These are phyloP conservation scores for Ceratocystis variospora DNA, from an alignment of 2,329 filamentous ascomycete species.

Conservation along the genomic window DNA sequence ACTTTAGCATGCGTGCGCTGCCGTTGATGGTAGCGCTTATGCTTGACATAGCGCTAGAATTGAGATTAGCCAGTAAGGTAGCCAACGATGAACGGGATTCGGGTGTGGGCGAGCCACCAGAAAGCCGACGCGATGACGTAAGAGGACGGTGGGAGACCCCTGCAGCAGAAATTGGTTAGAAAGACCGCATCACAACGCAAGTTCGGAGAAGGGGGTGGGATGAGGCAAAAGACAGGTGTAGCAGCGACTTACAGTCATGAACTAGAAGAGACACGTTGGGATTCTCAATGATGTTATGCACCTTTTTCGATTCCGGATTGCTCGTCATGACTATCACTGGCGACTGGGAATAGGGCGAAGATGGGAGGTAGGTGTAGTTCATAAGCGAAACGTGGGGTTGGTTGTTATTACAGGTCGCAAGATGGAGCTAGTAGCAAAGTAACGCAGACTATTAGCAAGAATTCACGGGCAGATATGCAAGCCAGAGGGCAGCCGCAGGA, in stretches of 20 bases:
- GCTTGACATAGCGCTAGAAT: slow-evolving; percentile 71
- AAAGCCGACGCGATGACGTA: slow-evolving; percentile 47
- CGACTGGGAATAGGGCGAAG: slow-evolving; percentile 50
- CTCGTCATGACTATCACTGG: slow-evolving; percentile 95
- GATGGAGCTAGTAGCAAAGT: slow-evolving; percentile 55
- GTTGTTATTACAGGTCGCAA: slow-evolving; percentile 76
- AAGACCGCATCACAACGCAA: neutral
- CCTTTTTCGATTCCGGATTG: slow-evolving; percentile 65
- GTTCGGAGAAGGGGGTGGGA: neutral
- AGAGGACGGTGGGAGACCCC: slow-evolving; percentile 86
- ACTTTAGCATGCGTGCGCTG: slow-evolving; percentile 57
- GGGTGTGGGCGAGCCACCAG: slow-evolving; percentile 48
- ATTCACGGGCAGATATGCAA: neutral
- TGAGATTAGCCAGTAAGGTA: slow-evolving; percentile 74
- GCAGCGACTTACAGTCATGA: slow-evolving; percentile 55
- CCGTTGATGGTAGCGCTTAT: slow-evolving; percentile 93
- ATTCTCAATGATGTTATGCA: slow-evolving; percentile 67
- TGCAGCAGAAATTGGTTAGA: slow-evolving; percentile 22
- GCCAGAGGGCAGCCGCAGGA: slow-evolving; percentile 3
- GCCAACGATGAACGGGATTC: slow-evolving; percentile 62
- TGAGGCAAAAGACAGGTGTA: neutral
- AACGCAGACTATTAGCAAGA: slow-evolving; percentile 6
- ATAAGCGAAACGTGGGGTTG: slow-evolving; percentile 88
- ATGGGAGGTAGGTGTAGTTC: slow-evolving; percentile 96
- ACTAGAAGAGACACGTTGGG: slow-evolving; percentile 86